phyloP scores from a whole-genome alignment of 805 yeast genomes.

The Dipodascus albidus region DNA sequence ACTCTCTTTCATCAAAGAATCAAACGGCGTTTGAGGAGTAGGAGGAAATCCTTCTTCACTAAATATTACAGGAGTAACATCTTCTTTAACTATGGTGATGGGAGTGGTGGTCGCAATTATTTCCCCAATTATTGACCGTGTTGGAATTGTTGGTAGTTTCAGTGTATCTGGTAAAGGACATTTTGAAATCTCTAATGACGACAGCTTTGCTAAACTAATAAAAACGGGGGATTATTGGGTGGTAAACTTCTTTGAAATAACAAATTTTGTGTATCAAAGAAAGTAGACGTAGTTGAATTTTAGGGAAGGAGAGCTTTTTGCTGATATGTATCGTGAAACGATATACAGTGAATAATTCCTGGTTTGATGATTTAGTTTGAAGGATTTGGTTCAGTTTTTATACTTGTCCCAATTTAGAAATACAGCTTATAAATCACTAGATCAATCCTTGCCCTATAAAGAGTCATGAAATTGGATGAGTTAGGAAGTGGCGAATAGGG shows the following conservation, averaged over 20 bases:
- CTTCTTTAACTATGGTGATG: not conserved
- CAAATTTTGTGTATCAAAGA: no score
- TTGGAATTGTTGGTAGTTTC: not conserved
- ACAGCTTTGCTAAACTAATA: not conserved
- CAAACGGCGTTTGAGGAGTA: not conserved
- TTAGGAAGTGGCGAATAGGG: no score
- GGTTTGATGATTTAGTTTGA: no score
- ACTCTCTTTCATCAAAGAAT: not conserved
- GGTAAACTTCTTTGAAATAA: not conserved
- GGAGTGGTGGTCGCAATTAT: not conserved
- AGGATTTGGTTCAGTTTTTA: not conserved
- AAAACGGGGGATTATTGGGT: not conserved
- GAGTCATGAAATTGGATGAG: not conserved
- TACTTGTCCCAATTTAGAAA: not conserved
- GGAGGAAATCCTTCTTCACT: constrained; percentile 1
- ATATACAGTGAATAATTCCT: no score
- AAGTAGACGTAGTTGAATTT: not conserved
- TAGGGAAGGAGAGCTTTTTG: not conserved
- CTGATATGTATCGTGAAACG: no score
- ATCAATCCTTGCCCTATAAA: no score
- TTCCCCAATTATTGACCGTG: not conserved
- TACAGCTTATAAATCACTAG: no score
- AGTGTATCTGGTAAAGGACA: not conserved
- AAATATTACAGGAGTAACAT: not conserved
- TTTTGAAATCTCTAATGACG: not conserved